A percentile compares a stretch with the other conserved stretches of the same genome.
Evolutionary conservation across 306 rosid genomes (phyloP).

Genomic region (Malus asiatica): DNA sequence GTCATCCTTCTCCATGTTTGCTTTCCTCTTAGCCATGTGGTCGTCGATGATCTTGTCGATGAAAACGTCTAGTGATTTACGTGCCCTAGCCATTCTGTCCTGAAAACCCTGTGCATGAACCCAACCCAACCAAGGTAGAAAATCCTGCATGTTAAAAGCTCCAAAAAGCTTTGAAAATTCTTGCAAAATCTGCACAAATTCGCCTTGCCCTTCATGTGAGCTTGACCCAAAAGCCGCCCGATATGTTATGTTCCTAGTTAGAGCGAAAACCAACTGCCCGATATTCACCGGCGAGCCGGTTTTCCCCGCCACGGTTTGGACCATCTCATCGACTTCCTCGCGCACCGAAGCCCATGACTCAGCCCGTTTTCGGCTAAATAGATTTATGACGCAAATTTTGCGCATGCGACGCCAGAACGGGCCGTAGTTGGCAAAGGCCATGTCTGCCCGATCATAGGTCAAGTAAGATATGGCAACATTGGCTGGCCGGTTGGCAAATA

Average conservation of each 20-base stretch:
- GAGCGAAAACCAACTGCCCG: slow-evolving; percentile 14
- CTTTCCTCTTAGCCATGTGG: slow-evolving; percentile 16
- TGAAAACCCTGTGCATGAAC: slow-evolving; percentile 15
- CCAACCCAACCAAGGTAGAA: slow-evolving; percentile 29
- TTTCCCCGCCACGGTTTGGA: background rate
- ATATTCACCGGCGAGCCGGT: slow-evolving; percentile 5
- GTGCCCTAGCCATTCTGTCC: slow-evolving; percentile 19
- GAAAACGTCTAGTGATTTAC: slow-evolving; percentile 12
- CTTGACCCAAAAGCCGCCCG: slow-evolving; percentile 27
- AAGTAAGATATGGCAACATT: slow-evolving; percentile 16
- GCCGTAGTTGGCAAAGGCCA: slow-evolving; percentile 33
- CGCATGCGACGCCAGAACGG: slow-evolving; percentile 32
- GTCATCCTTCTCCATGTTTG: background rate
- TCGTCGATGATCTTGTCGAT: slow-evolving; percentile 25
- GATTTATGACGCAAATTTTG: slow-evolving; percentile 21
- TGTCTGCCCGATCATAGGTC: slow-evolving; percentile 18
- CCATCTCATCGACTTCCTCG: slow-evolving; percentile 13
- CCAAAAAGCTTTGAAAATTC: slow-evolving; percentile 29
- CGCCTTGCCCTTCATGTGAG: slow-evolving; percentile 21
- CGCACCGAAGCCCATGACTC: slow-evolving; percentile 28
- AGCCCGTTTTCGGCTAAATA: slow-evolving; percentile 18
- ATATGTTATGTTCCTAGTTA: slow-evolving; percentile 22
- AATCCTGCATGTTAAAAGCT: slow-evolving; percentile 27
- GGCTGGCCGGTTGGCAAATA: slow-evolving; percentile 14
- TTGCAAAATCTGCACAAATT: slow-evolving; percentile 22